Conservation (phyloP, 768 basidiomycete species). For the Neoboletus subvelutipes region DNA sequence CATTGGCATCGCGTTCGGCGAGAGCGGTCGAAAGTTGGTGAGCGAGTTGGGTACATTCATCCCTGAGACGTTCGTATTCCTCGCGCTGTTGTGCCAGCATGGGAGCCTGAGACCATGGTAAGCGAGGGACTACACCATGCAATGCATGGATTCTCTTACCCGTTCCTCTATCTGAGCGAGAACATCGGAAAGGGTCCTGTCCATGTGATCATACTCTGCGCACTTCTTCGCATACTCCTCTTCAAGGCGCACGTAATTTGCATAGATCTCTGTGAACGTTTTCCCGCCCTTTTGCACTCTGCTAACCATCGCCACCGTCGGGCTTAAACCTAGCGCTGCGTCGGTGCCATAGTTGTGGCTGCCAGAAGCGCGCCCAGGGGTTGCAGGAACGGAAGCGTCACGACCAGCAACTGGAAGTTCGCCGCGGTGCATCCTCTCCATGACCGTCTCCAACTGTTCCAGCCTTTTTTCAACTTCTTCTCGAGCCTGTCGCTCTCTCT, state of each 20-base stretch:
- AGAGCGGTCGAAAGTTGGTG: conserved; percentile 75
- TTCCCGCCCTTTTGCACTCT: conserved; percentile 78
- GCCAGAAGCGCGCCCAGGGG: conserved; percentile 45
- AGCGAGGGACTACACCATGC: not conserved
- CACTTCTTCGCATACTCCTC: conserved; percentile 77
- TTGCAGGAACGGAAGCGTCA: conserved; percentile 34
- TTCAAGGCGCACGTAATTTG: conserved; percentile 84
- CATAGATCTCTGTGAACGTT: conserved; percentile 93
- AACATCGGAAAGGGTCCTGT: conserved; percentile 73
- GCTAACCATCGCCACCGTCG: conserved; percentile 85
- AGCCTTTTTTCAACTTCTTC: conserved; percentile 71
- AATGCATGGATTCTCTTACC: conserved; percentile 38
- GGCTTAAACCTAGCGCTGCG: conserved; percentile 71
- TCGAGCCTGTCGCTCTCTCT: conserved; percentile 65
- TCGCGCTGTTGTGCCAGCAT: conserved; percentile 84
- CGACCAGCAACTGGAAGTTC: conserved; percentile 61
- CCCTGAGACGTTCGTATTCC: conserved; percentile 83
- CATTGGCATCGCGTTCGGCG: conserved; percentile 69
- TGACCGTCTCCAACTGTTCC: conserved; percentile 70
- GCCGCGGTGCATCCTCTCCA: conserved; percentile 69
- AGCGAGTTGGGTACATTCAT: conserved; percentile 78
- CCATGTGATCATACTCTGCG: conserved; percentile 83
- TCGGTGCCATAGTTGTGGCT: conserved; percentile 45
- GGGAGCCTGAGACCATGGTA: conserved; percentile 62
- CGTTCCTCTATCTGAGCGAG: conserved; percentile 90